These are phyloP conservation scores for Penicillium brevicompactum DNA, from an alignment of 2,329 filamentous ascomycete species.

Conservation along the genomic window DNA sequence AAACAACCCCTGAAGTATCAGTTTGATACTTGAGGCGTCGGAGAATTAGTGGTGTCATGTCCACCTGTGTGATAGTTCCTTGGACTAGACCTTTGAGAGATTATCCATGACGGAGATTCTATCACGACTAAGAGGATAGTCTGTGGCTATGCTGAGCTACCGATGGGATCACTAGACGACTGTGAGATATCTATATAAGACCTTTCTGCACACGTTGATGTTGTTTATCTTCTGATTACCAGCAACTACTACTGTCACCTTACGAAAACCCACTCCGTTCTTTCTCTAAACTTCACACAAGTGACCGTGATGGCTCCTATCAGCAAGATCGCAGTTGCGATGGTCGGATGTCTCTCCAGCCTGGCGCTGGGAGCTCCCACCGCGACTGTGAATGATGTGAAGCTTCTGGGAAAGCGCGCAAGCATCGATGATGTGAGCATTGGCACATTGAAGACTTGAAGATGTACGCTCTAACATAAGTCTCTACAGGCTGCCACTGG, in stretches of 20 bases:
- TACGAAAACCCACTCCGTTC: background rate
- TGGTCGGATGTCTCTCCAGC: constrained; percentile 26
- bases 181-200: constrained; percentile 9
- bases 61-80: constrained; percentile 5
- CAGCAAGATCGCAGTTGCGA: constrained; percentile 26
- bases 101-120: constrained; percentile 5
- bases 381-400: constrained; percentile 12
- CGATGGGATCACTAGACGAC: too few relatives aligned
- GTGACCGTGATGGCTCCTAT: constrained; percentile 24
- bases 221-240: background rate
- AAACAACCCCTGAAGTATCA: background rate
- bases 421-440: constrained; percentile 26
- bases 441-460: background rate
- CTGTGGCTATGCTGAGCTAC: background rate
- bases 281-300: background rate
- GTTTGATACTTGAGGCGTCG: constrained; percentile 15
- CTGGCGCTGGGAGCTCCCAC: constrained; percentile 31
- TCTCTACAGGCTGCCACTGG: constrained; percentile 36
- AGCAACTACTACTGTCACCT: background rate
- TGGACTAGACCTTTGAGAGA: background rate
- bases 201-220: background rate
- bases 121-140: background rate
- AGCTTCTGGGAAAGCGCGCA: constrained; percentile 27
- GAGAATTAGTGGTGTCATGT: constrained; percentile 7
- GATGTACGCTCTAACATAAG: background rate